Evolutionary conservation across 2,329 filamentous ascomycete genomes (phyloP).

Genomic region (Diplodia sapinea): DNA sequence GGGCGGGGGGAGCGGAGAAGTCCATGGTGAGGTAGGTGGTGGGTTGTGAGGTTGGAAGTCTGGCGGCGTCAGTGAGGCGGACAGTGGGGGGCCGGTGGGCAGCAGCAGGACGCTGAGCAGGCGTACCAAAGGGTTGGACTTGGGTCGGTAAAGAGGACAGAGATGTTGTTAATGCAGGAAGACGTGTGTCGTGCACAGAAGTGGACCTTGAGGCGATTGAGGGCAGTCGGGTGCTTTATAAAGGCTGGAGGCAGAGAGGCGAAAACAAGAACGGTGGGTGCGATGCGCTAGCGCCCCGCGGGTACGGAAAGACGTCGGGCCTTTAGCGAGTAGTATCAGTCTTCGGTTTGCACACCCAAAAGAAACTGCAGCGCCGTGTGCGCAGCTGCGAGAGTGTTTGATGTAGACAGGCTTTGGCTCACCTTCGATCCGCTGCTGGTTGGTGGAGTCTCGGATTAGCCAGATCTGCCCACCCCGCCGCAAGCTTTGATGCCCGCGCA

Average conservation of each 20-base stretch:
- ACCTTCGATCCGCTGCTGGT: constrained; percentile 8
- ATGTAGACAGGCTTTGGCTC: constrained; percentile 20
- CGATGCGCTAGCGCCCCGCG: constrained; percentile 18
- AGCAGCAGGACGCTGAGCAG: neutral
- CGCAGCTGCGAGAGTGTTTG: constrained; percentile 25
- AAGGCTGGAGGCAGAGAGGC: constrained; percentile 16
- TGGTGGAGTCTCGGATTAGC: constrained; percentile 19
- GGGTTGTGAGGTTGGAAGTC: constrained; percentile 26
- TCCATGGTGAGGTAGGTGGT: constrained; percentile 40
- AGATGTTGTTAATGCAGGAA: neutral
- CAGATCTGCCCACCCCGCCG: constrained; percentile 27
- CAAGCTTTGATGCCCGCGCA: constrained; percentile 29
- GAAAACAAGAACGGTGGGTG: constrained; percentile 27
- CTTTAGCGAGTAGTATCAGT: constrained; percentile 29
- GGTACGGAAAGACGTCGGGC: constrained; percentile 22
- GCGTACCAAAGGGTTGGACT: constrained; percentile 2
- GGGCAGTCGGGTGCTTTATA: constrained; percentile 23
- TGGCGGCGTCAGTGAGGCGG: constrained; percentile 26
- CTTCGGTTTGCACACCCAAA: constrained; percentile 29
- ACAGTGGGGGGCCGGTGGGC: neutral
- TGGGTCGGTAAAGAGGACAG: neutral
- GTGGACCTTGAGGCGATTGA: constrained; percentile 17
- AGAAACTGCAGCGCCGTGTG: constrained; percentile 27
- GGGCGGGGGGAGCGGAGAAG: constrained; percentile 45
- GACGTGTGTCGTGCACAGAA: constrained; percentile 3